Conservation (phyloP, 768 basidiomycete species). For the Hygrocybe punicea region DNA sequence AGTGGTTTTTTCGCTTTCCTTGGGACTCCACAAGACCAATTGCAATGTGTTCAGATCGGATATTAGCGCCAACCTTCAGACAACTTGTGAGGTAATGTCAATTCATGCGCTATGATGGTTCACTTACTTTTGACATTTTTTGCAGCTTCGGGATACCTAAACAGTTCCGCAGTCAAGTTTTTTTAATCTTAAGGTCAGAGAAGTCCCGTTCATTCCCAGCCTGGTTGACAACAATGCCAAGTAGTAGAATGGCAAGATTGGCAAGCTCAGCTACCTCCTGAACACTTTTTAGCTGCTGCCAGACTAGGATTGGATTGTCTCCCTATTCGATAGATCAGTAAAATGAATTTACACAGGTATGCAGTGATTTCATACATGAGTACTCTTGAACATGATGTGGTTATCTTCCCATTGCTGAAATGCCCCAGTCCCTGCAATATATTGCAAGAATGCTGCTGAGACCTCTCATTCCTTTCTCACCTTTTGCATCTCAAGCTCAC, state of each 20-base stretch:
- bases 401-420: conserved; percentile 4
- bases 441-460: conserved; percentile 7
- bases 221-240: conserved; percentile 24
- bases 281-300: conserved; percentile 12
- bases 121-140: conserved; percentile 27
- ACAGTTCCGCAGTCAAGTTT: conserved; percentile 22
- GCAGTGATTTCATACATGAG: background rate
- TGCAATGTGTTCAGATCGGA: background rate
- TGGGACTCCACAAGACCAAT: background rate
- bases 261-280: conserved; percentile 15
- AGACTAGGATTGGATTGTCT: conserved; percentile 17
- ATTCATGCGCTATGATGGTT: background rate
- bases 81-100: background rate
- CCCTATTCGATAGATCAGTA: conserved; percentile 14
- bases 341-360: background rate
- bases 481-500: background rate
- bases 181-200: conserved; percentile 29
- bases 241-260: conserved; percentile 20
- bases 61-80: background rate
- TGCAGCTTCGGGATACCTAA: conserved; percentile 21
- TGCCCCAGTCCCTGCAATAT: conserved; percentile 6
- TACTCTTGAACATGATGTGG: background rate
- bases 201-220: conserved; percentile 23
- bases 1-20: background rate
- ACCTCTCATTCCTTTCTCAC: background rate